phyloP scores from a whole-genome alignment of 2,329 filamentous ascomycete genomes.

The Ceratocystis alfenasii region DNA sequence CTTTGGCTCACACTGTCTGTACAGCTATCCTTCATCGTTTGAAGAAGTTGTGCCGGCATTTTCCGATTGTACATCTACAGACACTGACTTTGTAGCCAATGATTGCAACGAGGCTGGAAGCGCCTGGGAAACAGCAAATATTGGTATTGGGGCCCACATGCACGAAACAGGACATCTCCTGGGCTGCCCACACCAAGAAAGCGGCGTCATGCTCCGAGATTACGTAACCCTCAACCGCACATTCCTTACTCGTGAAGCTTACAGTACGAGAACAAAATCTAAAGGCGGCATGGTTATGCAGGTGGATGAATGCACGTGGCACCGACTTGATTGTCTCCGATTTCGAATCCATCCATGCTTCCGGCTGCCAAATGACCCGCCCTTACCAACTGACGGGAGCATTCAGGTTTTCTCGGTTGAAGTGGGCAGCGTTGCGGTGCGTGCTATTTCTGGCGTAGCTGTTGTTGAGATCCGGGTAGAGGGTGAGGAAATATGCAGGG shows the following conservation, averaged over 20 bases:
- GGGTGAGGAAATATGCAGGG: constrained; percentile 66
- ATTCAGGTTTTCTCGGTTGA: constrained; percentile 82
- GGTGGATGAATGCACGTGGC: constrained; percentile 82
- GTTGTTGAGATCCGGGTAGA: constrained; percentile 74
- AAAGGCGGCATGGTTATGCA: constrained; percentile 64
- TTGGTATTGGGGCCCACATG: constrained; percentile 84
- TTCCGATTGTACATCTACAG: constrained; percentile 78
- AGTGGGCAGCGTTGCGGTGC: constrained; percentile 60
- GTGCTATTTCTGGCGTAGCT: constrained; percentile 68
- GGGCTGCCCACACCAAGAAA: constrained; percentile 80
- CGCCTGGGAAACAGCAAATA: constrained; percentile 89
- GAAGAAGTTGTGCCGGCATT: constrained; percentile 87
- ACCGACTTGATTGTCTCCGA: constrained; percentile 74
- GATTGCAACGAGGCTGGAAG: constrained; percentile 79
- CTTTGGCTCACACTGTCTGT: constrained; percentile 83
- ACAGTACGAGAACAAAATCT: constrained; percentile 73
- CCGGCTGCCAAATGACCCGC: constrained; percentile 62
- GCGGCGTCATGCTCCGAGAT: constrained; percentile 82
- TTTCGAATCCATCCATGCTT: constrained; percentile 90
- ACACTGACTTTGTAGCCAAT: constrained; percentile 68
- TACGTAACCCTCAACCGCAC: constrained; percentile 75
- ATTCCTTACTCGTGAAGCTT: constrained; percentile 71
- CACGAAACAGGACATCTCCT: constrained; percentile 86
- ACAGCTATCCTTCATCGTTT: constrained; percentile 78
- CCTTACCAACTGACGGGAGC: constrained; percentile 54